Percentiles rank a stretch among this genome's conserved stretches.
Conservation (phyloP, 768 basidiomycete genomes). For the Agaricus sinodeliciosus region DNA sequence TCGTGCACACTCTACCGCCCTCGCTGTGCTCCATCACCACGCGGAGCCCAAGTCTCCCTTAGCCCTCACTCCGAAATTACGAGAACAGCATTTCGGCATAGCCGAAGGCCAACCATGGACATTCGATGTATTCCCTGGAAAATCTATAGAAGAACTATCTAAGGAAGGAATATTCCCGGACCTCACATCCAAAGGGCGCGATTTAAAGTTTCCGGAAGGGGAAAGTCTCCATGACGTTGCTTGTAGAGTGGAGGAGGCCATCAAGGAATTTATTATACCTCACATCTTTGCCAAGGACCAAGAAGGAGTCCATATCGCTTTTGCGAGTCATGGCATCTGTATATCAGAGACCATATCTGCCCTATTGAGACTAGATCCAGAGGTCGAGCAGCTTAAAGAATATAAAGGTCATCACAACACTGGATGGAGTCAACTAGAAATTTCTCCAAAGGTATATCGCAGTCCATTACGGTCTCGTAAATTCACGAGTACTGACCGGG, state of each 20-base stretch:
- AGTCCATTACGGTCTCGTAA: neutral
- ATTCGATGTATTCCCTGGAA: conserved; percentile 19
- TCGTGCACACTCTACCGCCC: conserved; percentile 57
- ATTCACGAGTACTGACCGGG: neutral
- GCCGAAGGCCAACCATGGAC: conserved; percentile 63
- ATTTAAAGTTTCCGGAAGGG: conserved; percentile 57
- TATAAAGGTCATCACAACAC: conserved; percentile 57
- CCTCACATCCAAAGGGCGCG: conserved; percentile 25
- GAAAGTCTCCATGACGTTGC: conserved; percentile 64
- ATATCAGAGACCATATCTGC: conserved; percentile 56
- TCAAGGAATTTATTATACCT: conserved; percentile 50
- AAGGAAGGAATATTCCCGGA: conserved; percentile 49
- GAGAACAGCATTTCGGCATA: conserved; percentile 68
- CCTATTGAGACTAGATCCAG: conserved; percentile 44
- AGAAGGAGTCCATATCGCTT: conserved; percentile 41
- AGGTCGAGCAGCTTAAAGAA: conserved; percentile 28
- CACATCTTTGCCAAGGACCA: conserved; percentile 36
- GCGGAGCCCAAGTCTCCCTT: conserved; percentile 48
- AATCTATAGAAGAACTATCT: conserved; percentile 37
- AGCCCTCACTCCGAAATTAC: conserved; percentile 44
- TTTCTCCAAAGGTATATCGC: conserved; percentile 33
- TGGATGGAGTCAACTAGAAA: conserved; percentile 62
- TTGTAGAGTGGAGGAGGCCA: conserved; percentile 41
- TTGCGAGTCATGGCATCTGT: conserved; percentile 73
- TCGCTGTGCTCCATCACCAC: conserved; percentile 46